Evolutionary conservation across 768 basidiomycete genomes (phyloP), one percentile per base, ranked within the genome.

Genomic region (Suillus fuscotomentosus): DNA sequence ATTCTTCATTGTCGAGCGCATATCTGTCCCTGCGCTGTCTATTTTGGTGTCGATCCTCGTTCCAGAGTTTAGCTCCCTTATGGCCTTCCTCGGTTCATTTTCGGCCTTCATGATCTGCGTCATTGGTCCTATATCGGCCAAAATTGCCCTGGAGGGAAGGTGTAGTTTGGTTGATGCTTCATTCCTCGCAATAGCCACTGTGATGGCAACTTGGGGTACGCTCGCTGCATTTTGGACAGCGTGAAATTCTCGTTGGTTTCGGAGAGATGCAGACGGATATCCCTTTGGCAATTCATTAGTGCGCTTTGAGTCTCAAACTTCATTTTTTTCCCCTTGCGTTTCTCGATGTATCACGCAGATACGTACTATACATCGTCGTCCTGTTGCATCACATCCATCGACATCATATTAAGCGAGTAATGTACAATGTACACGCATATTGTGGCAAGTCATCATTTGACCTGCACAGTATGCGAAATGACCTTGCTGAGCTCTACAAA

Each of bases 21-120:
- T 87, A 31, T 67, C 78, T 60, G 75, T 95, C 51, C 86, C 90
- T 1, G 68, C 82, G 11, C 70, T 88, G 41, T 84, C 89, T 27
- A 88, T 93, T 14, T 73, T 76, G 39, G 86, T 90, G 31, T 94
- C 95, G 22, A 89, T 94, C 63, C 72, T 85, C 60, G 75, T 95
- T 24, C 94, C 94, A 6, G 85, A 91, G 61, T 96, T 96, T 76
- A 87, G 88, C 67, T 82, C 87, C 5, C 80, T 90, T 75, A 94
- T 95, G 91, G 92, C 94, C 1, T 92, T 97, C 75, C 79, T 98
- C 60, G 96, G 96, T 3, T 89, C 92, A n/a, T 94, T 94, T 74
- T 88, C 89, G 42, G 91, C 94, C 0, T 88, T 88, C 67, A 78
- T 88, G 70, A 82, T 94, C 27, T 91, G 90, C 66, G 83, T 92